Evolutionary conservation across 345 rosid genomes (phyloP).

Genomic region (Hibiscus trionum): DNA sequence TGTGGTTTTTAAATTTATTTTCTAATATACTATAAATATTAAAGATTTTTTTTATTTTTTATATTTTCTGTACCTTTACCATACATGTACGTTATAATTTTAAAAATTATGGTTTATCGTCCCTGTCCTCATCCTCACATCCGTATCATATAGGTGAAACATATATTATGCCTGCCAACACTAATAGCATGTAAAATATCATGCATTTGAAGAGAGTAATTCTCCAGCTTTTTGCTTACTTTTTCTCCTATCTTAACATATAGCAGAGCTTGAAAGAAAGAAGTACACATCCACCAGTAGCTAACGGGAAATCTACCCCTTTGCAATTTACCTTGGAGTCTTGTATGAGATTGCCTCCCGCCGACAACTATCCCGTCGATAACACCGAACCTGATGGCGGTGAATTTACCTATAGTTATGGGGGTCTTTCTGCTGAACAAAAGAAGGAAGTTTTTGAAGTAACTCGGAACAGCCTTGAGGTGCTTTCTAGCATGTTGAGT

Average conservation of each 20-base stretch:
- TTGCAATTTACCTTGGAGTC: conserved; percentile 45
- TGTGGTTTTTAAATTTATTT: too few relatives aligned
- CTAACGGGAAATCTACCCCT: conserved; percentile 23
- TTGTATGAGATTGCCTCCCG: conserved; percentile 40
- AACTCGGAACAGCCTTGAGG: conserved; percentile 63
- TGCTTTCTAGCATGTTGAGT: conserved; percentile 69
- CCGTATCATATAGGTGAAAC: too few relatives aligned
- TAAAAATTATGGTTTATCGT: too few relatives aligned
- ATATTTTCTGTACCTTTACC: too few relatives aligned
- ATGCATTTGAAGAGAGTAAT: not conserved
- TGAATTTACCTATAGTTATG: conserved; percentile 28
- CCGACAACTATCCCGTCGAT: conserved; percentile 46
- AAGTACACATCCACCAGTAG: conserved; percentile 18
- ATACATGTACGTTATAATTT: too few relatives aligned
- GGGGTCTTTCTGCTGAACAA: conserved; percentile 40
- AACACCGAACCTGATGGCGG: conserved; percentile 24
- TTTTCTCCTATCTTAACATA: not conserved
- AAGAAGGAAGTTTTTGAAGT: conserved; percentile 56
- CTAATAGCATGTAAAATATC: not conserved
- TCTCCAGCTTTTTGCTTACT: not conserved
- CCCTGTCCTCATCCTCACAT: too few relatives aligned
- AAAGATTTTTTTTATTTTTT: too few relatives aligned
- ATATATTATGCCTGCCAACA: not conserved
- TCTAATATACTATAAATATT: too few relatives aligned
- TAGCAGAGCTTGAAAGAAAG: conserved; percentile 52